Evolutionary conservation across 371 early-diverging fungal species (phyloP), one percentile per base, ranked within the genome.

Genomic region (Apophysomyces trapeziformis): DNA sequence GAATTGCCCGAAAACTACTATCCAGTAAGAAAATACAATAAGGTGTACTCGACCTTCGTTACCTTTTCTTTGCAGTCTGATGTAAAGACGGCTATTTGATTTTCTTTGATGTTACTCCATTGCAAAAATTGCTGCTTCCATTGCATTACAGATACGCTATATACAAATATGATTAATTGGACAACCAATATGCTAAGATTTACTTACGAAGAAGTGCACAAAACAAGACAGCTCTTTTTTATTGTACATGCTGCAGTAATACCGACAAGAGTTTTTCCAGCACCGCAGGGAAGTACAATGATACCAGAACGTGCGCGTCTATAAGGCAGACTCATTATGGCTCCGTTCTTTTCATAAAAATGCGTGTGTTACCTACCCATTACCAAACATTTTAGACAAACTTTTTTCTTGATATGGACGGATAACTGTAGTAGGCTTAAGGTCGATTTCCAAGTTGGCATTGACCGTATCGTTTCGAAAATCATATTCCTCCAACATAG

Each of bases 311-410:
- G 80, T 14, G 71, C 99, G 62, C 99, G 88, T 5, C 96, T 77
- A 71, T 3, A 14, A n/a, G 39, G 32, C 32, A 26, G 32, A 2
- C 26, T 37, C n/a, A 50, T 54, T 26, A 1, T 38, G 14, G 21
- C 4, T 11, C 26, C 5, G 32, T n/a, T 2, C 32, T 26, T 46
- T 36, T 37, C 84, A 35, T 65, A 0, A 7, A 50, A 50, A 8
- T 18, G 1, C 21, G 13, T 47, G 16, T 9, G 8, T 26, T 3
- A 41, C 64, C 61, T 70, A 80, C 76, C 90, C 94, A 70, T 98
- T 99, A 63, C 99, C 98, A 93, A 99, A 99, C 99, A 99, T 99
- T 77, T 99, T 99, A 76, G 93, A 96, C 54, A 99, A 85, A 67
- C 94, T 92, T 72, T 96, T 96, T 82, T 99, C 99, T 84, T 99